Percentiles rank a stretch among this genome's conserved stretches.
These are phyloP conservation scores for Mycena vulgaris DNA, from an alignment of 768 basidiomycete genomes.

Conservation along the genomic window DNA sequence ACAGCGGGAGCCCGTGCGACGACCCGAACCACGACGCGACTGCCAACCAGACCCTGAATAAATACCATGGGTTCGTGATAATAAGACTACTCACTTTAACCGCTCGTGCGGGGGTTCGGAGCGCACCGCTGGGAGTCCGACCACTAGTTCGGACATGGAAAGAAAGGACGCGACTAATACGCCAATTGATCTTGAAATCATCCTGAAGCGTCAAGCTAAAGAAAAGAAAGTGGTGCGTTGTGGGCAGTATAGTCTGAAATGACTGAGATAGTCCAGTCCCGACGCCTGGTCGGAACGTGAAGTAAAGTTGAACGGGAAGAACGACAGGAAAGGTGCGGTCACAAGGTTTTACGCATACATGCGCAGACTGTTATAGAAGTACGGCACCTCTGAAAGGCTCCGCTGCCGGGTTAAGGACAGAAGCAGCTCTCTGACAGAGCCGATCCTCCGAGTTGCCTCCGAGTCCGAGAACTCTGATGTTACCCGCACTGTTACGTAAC, in stretches of 20 bases:
- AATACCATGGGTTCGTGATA: too few species aligned
- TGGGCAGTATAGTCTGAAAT: background rate
- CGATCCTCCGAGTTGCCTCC: too few species aligned
- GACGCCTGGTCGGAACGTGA: conserved; percentile 20
- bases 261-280: background rate
- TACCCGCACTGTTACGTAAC: too few species aligned
- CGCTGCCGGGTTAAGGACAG: too few species aligned
- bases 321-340: background rate
- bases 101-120: background rate
- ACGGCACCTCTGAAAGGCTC: too few species aligned
- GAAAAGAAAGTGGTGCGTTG: background rate
- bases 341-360: too few species aligned
- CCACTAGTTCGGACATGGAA: background rate
- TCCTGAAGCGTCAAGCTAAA: conserved; percentile 1
- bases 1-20: conserved; percentile 1
- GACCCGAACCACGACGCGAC: conserved; percentile 23
- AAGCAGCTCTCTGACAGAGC: too few species aligned
- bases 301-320: too few species aligned
- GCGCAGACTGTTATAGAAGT: too few species aligned
- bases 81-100: background rate
- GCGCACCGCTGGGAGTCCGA: conserved; percentile 6
- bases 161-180: conserved; percentile 6
- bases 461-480: too few species aligned
- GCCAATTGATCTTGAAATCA: conserved; percentile 22
- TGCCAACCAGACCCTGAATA: background rate